These are phyloP conservation scores for Aspergillus proliferans DNA, from an alignment of 2,329 filamentous ascomycete genomes.

Conservation along the genomic window DNA sequence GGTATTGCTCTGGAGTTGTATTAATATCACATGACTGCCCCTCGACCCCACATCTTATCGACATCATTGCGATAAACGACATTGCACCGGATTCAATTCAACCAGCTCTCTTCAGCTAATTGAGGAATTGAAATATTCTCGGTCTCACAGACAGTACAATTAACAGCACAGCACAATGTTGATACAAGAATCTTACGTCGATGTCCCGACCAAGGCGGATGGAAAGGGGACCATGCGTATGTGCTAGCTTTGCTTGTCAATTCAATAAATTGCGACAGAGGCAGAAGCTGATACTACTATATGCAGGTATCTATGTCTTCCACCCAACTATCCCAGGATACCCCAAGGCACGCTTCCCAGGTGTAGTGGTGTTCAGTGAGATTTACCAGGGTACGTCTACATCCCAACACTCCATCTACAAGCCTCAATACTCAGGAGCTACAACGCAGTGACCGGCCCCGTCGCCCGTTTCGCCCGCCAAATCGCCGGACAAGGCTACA, in stretches of 20 bases:
- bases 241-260: conserved; percentile 3
- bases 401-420: background rate
- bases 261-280: too few relatives aligned
- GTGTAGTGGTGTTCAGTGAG: conserved; percentile 83
- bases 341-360: conserved; percentile 82
- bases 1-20: too few relatives aligned
- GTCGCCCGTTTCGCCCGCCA: conserved; percentile 84
- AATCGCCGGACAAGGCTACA: conserved; percentile 88
- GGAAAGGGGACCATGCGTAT: conserved; percentile 35
- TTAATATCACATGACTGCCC: conserved; percentile 16
- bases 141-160: background rate
- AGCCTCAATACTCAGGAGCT: background rate
- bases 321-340: conserved; percentile 80
- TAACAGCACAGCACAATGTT: conserved; percentile 20
- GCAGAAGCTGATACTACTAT: background rate
- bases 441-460: conserved; percentile 68
- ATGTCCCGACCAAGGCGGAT: conserved; percentile 34
- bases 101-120: background rate
- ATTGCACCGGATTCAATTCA: background rate
- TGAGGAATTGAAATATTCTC: background rate
- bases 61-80: conserved; percentile 2
- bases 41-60: conserved; percentile 17
- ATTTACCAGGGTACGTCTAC: conserved; percentile 76
- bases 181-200: conserved; percentile 29
- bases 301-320: conserved; percentile 76